Conservation (phyloP, 2,329 filamentous ascomycete species). For the Rhynchosporium secalis region DNA sequence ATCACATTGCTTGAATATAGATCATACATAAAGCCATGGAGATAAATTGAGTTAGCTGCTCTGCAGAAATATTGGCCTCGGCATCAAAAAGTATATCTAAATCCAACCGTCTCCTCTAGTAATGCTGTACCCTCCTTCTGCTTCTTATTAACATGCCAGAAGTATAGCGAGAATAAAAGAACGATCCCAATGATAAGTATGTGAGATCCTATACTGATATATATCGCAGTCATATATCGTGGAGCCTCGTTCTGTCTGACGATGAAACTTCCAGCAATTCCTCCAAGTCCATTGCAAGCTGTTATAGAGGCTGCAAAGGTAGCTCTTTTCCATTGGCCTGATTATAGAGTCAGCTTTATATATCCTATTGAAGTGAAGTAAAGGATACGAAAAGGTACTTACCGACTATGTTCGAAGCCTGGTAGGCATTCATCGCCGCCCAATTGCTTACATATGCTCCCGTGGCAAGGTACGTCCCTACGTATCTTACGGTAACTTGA, state of each 20-base stretch:
- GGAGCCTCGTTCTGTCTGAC: constrained; percentile 62
- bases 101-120: constrained; percentile 46
- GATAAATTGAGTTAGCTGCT: constrained; percentile 7
- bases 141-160: constrained; percentile 51
- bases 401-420: constrained; percentile 81
- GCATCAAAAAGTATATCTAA: constrained; percentile 37
- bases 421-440: constrained; percentile 74
- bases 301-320: constrained; percentile 76
- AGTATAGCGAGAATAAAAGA: constrained; percentile 52
- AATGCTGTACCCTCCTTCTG: constrained; percentile 49
- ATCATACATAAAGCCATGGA: constrained; percentile 25
- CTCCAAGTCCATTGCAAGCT: constrained; percentile 75
- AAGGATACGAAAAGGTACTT: not conserved
- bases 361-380: not conserved
- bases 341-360: not conserved
- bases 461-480: constrained; percentile 49
- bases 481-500: constrained; percentile 36
- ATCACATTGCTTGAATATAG: constrained; percentile 5
- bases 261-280: constrained; percentile 73
- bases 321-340: constrained; percentile 79
- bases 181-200: constrained; percentile 58
- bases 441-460: constrained; percentile 78
- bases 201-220: constrained; percentile 66
- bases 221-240: constrained; percentile 63
- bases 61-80: constrained; percentile 9